Percentiles rank a stretch among this genome's conserved stretches.
Evolutionary conservation across 106 monocot species (phyloP).

Genomic region (Ottelia alismoides): DNA sequence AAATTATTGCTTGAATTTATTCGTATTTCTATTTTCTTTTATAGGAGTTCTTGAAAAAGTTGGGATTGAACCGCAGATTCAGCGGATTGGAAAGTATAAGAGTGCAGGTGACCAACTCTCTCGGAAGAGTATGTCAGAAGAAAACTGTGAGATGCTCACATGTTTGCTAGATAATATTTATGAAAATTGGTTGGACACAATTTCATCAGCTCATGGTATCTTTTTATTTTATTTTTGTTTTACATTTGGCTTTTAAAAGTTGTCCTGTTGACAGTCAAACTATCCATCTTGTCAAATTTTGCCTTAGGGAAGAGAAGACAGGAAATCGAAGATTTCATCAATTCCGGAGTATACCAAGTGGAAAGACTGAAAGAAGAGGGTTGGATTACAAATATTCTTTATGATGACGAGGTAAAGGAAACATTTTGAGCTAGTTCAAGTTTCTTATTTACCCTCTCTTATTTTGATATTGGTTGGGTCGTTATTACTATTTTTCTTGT

Average conservation of each 20-base stretch:
- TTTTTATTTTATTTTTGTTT: too few species aligned
- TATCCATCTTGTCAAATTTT: too few species aligned
- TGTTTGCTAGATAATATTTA: conserved; percentile 77
- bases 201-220: too few species aligned
- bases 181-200: conserved; percentile 77
- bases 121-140: conserved; percentile 71
- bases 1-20: too few species aligned
- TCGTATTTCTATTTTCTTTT: too few species aligned
- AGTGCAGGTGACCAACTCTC: conserved; percentile 71
- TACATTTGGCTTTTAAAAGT: too few species aligned
- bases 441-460: too few species aligned
- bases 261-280: too few species aligned
- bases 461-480: too few species aligned
- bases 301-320: conserved; percentile 58
- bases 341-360: conserved; percentile 86
- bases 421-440: too few species aligned
- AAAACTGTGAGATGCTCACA: conserved; percentile 82
- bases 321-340: conserved; percentile 68
- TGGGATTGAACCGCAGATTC: conserved; percentile 77
- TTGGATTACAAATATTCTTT: conserved; percentile 79
- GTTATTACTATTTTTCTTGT: too few species aligned
- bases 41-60: conserved; percentile 85
- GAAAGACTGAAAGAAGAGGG: conserved; percentile 94
- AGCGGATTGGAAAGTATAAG: conserved; percentile 87
- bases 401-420: conserved; percentile 99